phyloP scores from a whole-genome alignment of 1,139 yeast genomes.

The Saccharomyces hybrid region DNA sequence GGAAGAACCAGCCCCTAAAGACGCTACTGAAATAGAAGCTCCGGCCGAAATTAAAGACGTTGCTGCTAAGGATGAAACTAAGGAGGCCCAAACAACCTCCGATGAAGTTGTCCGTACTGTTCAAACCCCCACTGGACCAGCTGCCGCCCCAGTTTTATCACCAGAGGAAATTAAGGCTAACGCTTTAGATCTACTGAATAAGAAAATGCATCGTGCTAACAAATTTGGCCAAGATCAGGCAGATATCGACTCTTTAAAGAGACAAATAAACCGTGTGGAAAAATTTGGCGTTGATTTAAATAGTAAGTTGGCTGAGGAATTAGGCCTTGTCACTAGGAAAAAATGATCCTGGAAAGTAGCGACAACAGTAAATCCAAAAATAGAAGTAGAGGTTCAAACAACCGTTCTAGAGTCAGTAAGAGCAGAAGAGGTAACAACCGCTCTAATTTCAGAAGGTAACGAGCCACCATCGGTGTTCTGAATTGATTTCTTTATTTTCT shows the following conservation, averaged over 20 bases:
- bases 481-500: neutral
- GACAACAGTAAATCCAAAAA: slow-evolving; percentile 6
- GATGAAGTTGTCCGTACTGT: neutral
- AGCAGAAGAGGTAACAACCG: slow-evolving; percentile 3
- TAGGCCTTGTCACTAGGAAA: slow-evolving; percentile 40
- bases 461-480: too few species aligned
- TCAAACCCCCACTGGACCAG: neutral
- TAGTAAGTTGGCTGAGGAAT: slow-evolving; percentile 59
- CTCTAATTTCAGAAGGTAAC: neutral
- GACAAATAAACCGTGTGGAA: slow-evolving; percentile 62
- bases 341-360: slow-evolving; percentile 2
- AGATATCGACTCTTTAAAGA: slow-evolving; percentile 39
- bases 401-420: slow-evolving; percentile 3
- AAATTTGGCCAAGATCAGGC: slow-evolving; percentile 65
- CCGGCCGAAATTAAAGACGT: slow-evolving; percentile 14
- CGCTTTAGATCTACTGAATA: slow-evolving; percentile 61
- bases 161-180: slow-evolving; percentile 58
- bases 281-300: slow-evolving; percentile 76
- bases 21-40: slow-evolving; percentile 13
- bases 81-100: neutral
- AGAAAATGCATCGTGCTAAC: slow-evolving; percentile 63
- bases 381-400: slow-evolving; percentile 4
- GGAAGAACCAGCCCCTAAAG: slow-evolving; percentile 24
- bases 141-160: slow-evolving; percentile 37
- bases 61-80: slow-evolving; percentile 14